These are phyloP conservation scores for Nadsonia starkeyi-henricii DNA, from an alignment of 1,139 yeast genomes.

Conservation along the genomic window DNA sequence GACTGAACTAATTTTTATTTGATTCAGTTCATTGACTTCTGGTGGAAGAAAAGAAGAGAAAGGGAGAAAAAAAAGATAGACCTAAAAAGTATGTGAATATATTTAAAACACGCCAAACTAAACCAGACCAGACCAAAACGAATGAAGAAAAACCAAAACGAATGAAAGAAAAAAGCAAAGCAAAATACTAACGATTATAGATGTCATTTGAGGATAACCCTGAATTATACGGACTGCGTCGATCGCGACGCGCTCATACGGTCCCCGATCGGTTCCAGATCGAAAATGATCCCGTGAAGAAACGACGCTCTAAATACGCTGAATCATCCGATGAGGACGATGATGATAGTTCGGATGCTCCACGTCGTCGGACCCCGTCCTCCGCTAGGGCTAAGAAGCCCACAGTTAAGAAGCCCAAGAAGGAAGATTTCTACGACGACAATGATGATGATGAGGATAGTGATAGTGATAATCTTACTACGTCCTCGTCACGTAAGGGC, in stretches of 20 bases:
- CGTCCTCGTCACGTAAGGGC: conserved; percentile 11
- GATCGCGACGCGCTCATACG: conserved; percentile 62
- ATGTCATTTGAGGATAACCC: conserved; percentile 35
- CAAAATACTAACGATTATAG: too few species aligned
- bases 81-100: too few species aligned
- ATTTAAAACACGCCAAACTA: too few species aligned
- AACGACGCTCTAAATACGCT: conserved; percentile 12
- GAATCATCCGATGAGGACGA: conserved; percentile 15
- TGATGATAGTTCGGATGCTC: conserved; percentile 12
- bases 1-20: too few species aligned
- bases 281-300: conserved; percentile 22
- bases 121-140: too few species aligned
- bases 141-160: too few species aligned
- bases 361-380: background rate
- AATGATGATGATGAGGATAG: conserved; percentile 23
- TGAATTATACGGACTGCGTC: conserved; percentile 79
- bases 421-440: conserved; percentile 11
- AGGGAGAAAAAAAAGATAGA: too few species aligned
- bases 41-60: too few species aligned
- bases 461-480: conserved; percentile 22
- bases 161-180: too few species aligned
- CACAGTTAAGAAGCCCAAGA: conserved; percentile 7
- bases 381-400: conserved; percentile 3
- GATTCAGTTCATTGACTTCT: too few species aligned
- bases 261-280: conserved; percentile 33